Evolutionary conservation across 2,329 filamentous ascomycete genomes (phyloP).

Genomic region (Huntiella omanensis): DNA sequence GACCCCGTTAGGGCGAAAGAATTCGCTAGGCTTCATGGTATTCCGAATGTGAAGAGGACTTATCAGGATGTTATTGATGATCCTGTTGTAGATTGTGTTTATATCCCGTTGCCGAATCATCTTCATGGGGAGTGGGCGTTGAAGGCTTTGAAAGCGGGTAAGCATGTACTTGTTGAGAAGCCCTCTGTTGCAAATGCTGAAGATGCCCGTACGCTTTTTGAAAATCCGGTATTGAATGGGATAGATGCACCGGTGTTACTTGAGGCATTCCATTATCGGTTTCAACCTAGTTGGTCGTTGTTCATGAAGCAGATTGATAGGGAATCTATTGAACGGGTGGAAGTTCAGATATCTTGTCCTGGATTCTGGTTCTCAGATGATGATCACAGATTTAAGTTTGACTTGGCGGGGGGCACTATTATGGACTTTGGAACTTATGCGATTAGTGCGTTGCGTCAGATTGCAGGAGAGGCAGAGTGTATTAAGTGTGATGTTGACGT

Average conservation of each 20-base stretch:
- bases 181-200: conserved; percentile 5
- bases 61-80: conserved; percentile 27
- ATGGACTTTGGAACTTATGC: conserved; percentile 25
- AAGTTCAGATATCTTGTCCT: conserved; percentile 17
- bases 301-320: conserved; percentile 19
- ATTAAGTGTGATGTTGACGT: conserved; percentile 16
- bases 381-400: conserved; percentile 26
- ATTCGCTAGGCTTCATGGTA: conserved; percentile 31
- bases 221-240: conserved; percentile 17
- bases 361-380: conserved; percentile 17
- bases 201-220: conserved; percentile 28
- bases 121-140: conserved; percentile 28
- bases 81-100: conserved; percentile 26
- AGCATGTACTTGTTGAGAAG: conserved; percentile 23
- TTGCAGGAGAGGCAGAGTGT: conserved; percentile 23
- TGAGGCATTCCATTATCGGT: conserved; percentile 33
- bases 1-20: conserved; percentile 26
- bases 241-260: conserved; percentile 26
- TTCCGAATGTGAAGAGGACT: conserved; percentile 27
- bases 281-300: conserved; percentile 27
- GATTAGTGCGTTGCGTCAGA: conserved; percentile 20
- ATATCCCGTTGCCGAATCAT: conserved; percentile 27
- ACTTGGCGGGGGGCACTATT: conserved; percentile 23
- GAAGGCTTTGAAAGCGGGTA: conserved; percentile 26
- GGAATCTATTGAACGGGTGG: conserved; percentile 20